A percentile compares a stretch with the other conserved stretches of the same genome.
These are phyloP conservation scores for Macrolepiota fuliginosa DNA, from an alignment of 768 basidiomycete genomes.

Conservation along the genomic window DNA sequence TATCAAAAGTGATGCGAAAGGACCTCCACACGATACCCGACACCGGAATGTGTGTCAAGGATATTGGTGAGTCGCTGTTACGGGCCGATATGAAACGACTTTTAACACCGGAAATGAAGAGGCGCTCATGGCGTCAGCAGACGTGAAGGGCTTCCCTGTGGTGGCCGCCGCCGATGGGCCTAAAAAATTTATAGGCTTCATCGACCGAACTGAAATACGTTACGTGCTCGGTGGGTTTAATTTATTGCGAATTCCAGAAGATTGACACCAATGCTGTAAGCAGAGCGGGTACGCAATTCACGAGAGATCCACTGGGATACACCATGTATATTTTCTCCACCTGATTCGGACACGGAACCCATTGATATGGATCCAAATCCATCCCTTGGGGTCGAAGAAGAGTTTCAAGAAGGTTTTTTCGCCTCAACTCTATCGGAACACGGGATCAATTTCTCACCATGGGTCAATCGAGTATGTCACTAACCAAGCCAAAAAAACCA, in stretches of 20 bases:
- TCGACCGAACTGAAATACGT: constrained; percentile 80
- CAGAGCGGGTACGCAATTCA: constrained; percentile 72
- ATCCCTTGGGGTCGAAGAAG: constrained; percentile 61
- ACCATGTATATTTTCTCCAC: constrained; percentile 66
- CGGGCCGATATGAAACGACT: not conserved
- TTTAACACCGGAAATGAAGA: constrained; percentile 44
- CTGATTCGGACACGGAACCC: constrained; percentile 36
- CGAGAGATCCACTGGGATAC: constrained; percentile 63
- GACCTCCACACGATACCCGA: constrained; percentile 74
- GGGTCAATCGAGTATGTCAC: constrained; percentile 84
- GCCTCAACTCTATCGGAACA: constrained; percentile 56
- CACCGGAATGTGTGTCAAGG: constrained; percentile 70
- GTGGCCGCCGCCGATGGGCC: constrained; percentile 62
- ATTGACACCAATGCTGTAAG: constrained; percentile 6
- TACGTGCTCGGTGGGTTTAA: constrained; percentile 72
- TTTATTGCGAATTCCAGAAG: constrained; percentile 5
- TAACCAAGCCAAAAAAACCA: not conserved
- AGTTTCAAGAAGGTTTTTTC: constrained; percentile 57
- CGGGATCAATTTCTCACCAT: constrained; percentile 74
- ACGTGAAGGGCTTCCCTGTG: constrained; percentile 91
- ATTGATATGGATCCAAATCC: constrained; percentile 45
- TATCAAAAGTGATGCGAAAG: constrained; percentile 87
- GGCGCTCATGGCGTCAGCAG: constrained; percentile 59
- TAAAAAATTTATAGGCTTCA: constrained; percentile 77
- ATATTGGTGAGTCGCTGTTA: constrained; percentile 64